Base-by-base conservation (phyloP, 768 basidiomycete species). In the Gloeostereum incarnatum region DNA sequence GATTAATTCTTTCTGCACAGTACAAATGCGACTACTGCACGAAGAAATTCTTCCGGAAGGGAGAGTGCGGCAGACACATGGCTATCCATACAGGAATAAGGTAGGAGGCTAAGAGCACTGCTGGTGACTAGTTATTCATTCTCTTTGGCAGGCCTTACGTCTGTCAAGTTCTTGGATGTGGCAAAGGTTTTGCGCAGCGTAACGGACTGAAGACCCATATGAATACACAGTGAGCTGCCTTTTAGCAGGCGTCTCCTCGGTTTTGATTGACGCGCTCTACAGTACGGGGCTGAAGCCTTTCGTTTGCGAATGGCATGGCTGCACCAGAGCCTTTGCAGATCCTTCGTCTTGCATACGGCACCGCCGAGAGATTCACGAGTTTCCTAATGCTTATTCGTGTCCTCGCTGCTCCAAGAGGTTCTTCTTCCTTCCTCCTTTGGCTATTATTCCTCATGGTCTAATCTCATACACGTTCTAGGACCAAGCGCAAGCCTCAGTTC, bases 261-360 rank as follows among this genome's bases (percentile, higher is more conserved):
- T 25, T 24, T 13, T 20, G 35, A 16, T 36, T 41, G 20, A 48
- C 36, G 8, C 38, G 6, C 34, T 36, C 27, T 35, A 30, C 38
- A 81, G 79, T 40, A 69, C 75, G 10, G 61, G 59, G 31, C 55
- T 40, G 7, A 76, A 72, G 52, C 81, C 79, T 1, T 68, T 63
- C 46, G 37, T 36, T 4, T 86, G 83, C 47, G 61, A 59, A 10
- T 58, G 68, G 30, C 48, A 55, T 6, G 55, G 51, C 16, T 84
- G 81, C 48, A 40, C 37, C 7, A 61, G 68, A 21, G 54, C 60
- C 10, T 85, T 85, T 45, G 73, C 73, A 10, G 82, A 85, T 47
- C 81, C 79, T 8, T 84, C 82, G 0, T 83, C 82, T 31, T 62
- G 76, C 45, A 60, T 71, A 21, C 75, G 82, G 6, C 82, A 85